Conservation (phyloP, 352 stramenopile species). For the Globisporangium rhizosaccharum region DNA sequence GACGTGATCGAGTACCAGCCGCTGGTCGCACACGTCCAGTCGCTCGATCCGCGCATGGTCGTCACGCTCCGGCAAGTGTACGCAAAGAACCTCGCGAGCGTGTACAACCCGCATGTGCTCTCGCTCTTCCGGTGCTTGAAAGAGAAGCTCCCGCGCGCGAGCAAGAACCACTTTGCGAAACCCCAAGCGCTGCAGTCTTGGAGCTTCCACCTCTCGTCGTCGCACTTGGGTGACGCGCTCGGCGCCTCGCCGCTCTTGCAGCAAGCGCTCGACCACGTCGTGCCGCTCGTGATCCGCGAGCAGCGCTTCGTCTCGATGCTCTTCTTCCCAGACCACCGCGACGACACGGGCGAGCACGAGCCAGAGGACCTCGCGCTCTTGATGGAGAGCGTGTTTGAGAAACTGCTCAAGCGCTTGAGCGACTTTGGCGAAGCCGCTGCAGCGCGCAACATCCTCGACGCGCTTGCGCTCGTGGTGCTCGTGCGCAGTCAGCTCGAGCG, state of each 20-base stretch:
- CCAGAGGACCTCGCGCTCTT: constrained; percentile 45
- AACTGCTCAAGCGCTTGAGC: constrained; percentile 57
- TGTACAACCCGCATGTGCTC: constrained; percentile 54
- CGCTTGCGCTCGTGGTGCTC: constrained; percentile 51
- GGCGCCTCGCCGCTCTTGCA: constrained; percentile 55
- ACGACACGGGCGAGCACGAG: constrained; percentile 9
- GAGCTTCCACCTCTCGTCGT: constrained; percentile 58
- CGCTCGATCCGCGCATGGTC: constrained; percentile 34
- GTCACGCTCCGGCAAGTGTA: constrained; percentile 39
- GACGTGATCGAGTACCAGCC: constrained; percentile 39
- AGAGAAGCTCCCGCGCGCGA: constrained; percentile 49
- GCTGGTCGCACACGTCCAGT: constrained; percentile 33
- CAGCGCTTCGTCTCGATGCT: constrained; percentile 34
- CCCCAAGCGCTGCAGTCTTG: constrained; percentile 59
- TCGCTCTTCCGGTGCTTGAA: constrained; percentile 52
- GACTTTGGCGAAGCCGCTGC: constrained; percentile 67
- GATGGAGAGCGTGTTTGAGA: constrained; percentile 72
- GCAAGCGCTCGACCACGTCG: constrained; percentile 63
- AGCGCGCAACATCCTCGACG: constrained; percentile 57
- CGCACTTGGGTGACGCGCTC: constrained; percentile 43
- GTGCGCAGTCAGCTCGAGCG: constrained; percentile 36
- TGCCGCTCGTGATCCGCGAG: constrained; percentile 48
- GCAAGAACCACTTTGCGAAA: constrained; percentile 49
- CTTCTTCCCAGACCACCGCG: constrained; percentile 38
- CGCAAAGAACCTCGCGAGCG: constrained; percentile 34